Conservation (phyloP, 2,329 filamentous ascomycete genomes). For the Fusarium burgessii region DNA sequence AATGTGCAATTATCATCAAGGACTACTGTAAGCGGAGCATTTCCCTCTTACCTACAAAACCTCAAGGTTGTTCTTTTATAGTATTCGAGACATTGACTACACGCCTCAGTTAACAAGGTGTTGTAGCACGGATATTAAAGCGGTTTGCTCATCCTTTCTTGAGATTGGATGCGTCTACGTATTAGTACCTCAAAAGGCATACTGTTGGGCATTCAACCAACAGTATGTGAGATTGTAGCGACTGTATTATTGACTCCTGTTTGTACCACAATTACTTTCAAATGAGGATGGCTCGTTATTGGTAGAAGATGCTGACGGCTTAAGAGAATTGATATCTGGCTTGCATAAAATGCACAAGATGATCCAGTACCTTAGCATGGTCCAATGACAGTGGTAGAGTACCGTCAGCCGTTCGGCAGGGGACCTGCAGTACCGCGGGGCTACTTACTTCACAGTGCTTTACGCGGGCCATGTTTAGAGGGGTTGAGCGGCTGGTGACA, state of each 20-base stretch:
- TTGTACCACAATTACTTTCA: neutral
- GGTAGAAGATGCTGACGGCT: neutral
- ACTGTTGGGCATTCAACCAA: neutral
- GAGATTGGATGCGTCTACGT: too few species aligned
- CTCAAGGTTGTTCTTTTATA: neutral
- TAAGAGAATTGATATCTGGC: neutral
- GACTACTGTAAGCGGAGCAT: neutral
- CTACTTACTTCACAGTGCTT: constrained; percentile 37
- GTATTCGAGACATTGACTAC: neutral
- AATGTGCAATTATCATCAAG: neutral
- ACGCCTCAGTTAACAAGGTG: neutral
- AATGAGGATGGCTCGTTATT: neutral
- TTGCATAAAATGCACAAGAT: neutral
- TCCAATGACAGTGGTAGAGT: neutral
- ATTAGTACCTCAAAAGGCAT: neutral
- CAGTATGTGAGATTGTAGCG: neutral
- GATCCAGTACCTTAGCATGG: neutral
- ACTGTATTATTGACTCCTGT: neutral
- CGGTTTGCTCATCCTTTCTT: neutral
- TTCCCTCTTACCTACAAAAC: neutral
- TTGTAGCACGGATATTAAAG: neutral
- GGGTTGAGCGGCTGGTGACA: neutral
- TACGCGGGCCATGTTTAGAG: constrained; percentile 19
- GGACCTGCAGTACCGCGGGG: constrained; percentile 11
- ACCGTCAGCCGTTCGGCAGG: neutral